These are phyloP conservation scores for Pleomassaria siparia DNA, from an alignment of 2,329 filamentous ascomycete genomes.

Conservation along the genomic window DNA sequence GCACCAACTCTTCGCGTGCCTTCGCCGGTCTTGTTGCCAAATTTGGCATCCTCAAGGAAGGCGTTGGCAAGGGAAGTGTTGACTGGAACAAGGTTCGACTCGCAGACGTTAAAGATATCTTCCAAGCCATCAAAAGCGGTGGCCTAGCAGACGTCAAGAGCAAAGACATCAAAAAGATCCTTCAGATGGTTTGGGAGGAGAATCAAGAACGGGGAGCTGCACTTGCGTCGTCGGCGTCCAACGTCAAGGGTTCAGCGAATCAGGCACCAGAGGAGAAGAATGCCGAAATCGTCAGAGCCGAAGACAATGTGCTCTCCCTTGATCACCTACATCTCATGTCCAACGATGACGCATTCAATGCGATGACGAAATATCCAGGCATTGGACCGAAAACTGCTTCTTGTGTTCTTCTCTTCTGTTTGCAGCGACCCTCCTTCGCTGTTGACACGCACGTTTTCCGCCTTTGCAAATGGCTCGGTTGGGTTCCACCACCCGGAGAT, in stretches of 20 bases:
- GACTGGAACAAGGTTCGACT: conserved; percentile 72
- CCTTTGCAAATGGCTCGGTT: conserved; percentile 62
- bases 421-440: conserved; percentile 64
- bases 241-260: conserved; percentile 46
- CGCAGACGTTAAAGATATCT: conserved; percentile 62
- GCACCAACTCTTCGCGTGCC: conserved; percentile 64
- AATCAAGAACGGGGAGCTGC: conserved; percentile 61
- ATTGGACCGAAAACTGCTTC: conserved; percentile 68
- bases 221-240: conserved; percentile 43
- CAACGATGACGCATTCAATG: conserved; percentile 59
- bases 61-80: conserved; percentile 70
- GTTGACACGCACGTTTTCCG: conserved; percentile 69
- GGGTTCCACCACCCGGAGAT: conserved; percentile 55
- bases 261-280: conserved; percentile 55
- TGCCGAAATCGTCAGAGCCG: conserved; percentile 58
- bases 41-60: conserved; percentile 64
- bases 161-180: conserved; percentile 70
- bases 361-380: conserved; percentile 61
- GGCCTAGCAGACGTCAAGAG: conserved; percentile 73
- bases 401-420: conserved; percentile 65
- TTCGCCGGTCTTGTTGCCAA: conserved; percentile 65
- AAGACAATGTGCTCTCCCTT: conserved; percentile 64
- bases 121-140: conserved; percentile 67
- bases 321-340: conserved; percentile 61
- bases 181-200: conserved; percentile 71